Conservation (phyloP, 306 rosid species). For the peach (Prunus persica) region Prunus_persica_NCBIv2 NC_034013.1:3351501-3352000, state of each 20-base stretch:
- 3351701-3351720: conserved; percentile 66
- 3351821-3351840: conserved; percentile 95
- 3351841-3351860: conserved; percentile 96
- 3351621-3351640: conserved; percentile 88
- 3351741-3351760: conserved; percentile 35
- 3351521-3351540: conserved; percentile 86
- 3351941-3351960: conserved; percentile 58
- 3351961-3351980: conserved; percentile 85
- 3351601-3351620: conserved; percentile 94
- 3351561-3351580: conserved; percentile 87
- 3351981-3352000: conserved; percentile 87
- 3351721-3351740: conserved; percentile 91
- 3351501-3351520: conserved; percentile 68
- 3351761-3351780: conserved; percentile 57
- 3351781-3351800: conserved; percentile 66
- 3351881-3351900: conserved; percentile 77
- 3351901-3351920: conserved; percentile 72
- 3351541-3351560: conserved; percentile 81
- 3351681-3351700: conserved; percentile 64
- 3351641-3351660: conserved; percentile 83
- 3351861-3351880: conserved; percentile 70
- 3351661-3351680: conserved; percentile 69
- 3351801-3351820: conserved; percentile 81
- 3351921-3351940: conserved; percentile 75
- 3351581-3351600: conserved; percentile 84